Evolutionary conservation across 1,139 yeast species (phyloP), one percentile per base, ranked within the genome.

Genomic region (Yamadazyma kanchanaburiensis): DNA sequence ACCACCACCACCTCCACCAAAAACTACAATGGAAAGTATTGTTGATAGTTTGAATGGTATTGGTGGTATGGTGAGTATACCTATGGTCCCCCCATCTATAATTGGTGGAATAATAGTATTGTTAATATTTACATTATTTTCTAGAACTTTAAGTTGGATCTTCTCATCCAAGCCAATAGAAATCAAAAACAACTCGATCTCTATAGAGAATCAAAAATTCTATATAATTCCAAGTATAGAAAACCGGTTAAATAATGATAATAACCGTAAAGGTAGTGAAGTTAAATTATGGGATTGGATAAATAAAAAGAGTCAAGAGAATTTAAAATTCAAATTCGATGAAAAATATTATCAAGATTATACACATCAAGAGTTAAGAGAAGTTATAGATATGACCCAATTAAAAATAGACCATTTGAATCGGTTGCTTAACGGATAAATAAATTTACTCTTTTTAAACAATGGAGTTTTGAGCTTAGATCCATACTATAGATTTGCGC

Each of bases 241-340:
- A 6, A 53, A 72, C 12, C 56, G 56, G 14, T 51, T 72, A 32
- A 54, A 59, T 30, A 58, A 62, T 35, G 53, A 51, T 10, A 44
- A 53, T 24, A 41, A 54, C 30, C 48, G 57, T 30, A 45, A 65
- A 39, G 64, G 70, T 33, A 74, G 79, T 35, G 94, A 87, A 53
- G 69, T 71, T 22, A 71, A 73, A 24, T 55, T 88, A 34, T 88
- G 96, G 95, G 70, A 76, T 30, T 88, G 96, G 96, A 70, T 87
- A 25, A 75, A 77, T 33, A 73, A 72, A 26, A 68, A 26, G 23
- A 30, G 30, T 16, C 27, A 28, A 7, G 12, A 15, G 4, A 26
- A 15, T 9, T 11, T 26, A 6, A 21, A 21, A 5, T 84, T 17
- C 8, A 24, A 30, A 69, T 12, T 69, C 28, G 28, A 22, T 13